Conservation (phyloP, 148 eudicot genomes). For the Linanthus parryae region DNA sequence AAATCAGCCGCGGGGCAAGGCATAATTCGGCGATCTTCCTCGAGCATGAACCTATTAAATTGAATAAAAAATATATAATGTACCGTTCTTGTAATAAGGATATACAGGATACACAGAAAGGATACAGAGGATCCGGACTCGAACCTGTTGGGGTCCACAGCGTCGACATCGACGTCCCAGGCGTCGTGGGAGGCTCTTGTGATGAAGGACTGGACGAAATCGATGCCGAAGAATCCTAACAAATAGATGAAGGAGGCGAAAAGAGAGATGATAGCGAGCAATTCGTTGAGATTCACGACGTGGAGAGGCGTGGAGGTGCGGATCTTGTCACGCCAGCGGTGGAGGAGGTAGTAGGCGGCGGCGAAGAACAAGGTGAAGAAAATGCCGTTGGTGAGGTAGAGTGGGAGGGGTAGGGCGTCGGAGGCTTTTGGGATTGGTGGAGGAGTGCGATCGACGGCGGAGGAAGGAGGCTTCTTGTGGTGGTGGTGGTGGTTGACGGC, state of each 20-base stretch:
- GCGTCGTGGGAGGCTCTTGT: constrained; percentile 21
- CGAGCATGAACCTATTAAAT: too few relatives aligned
- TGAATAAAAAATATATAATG: too few relatives aligned
- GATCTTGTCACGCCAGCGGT: constrained; percentile 89
- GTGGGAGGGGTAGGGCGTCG: constrained; percentile 70
- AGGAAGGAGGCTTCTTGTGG: neutral
- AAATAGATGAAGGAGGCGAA: constrained; percentile 79
- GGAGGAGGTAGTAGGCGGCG: constrained; percentile 70
- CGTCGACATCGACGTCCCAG: neutral
- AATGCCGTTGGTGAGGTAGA: constrained; percentile 63
- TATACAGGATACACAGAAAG: too few relatives aligned
- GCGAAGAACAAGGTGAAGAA: constrained; percentile 84
- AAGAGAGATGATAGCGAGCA: constrained; percentile 54
- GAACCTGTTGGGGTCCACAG: too few relatives aligned
- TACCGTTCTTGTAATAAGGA: too few relatives aligned
- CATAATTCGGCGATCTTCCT: too few relatives aligned
- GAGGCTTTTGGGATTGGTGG: constrained; percentile 42
- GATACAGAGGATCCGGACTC: neutral
- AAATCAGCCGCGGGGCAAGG: too few relatives aligned
- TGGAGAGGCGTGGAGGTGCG: constrained; percentile 85
- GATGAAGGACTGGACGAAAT: constrained; percentile 57
- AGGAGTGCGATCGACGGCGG: too few relatives aligned
- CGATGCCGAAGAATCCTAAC: constrained; percentile 80
- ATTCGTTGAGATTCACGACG: constrained; percentile 67
- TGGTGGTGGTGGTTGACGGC: neutral